Base-by-base conservation (phyloP, 73 alveolate species). In the Paramecium caudatum region DNA sequence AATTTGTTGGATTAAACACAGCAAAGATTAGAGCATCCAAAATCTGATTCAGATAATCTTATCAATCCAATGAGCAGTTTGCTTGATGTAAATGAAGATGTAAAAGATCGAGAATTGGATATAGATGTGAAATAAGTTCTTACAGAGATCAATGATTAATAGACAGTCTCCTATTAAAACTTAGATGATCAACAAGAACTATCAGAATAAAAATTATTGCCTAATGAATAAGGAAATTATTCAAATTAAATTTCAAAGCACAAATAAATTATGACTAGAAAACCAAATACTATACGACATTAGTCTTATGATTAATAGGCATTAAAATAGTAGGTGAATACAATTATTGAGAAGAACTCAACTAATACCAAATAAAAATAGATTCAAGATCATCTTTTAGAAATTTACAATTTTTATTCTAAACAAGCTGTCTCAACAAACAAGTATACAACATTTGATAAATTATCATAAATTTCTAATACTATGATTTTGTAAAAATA, bases 381-480 rank as follows among this genome's bases (percentile, higher is more conserved):
- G 12, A 10, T 5, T 1, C 2, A 23, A 27, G 41, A 55, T 27
- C 23, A 55, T 5, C 13, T 55, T 17, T 27, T 27, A 23, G 80
- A 55, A 55, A 55, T 55, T 43, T 55, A 55, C n/a, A 55, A 55
- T 4, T 55, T 55, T 55, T 55, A 55, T 55, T 55, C 45, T 23
- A 55, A 55, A 55, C 30, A 9, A 27, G 46, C 80, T 12, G 30
- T 55, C 30, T 27, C 80, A 55, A 55, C 80, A 6, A 55, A 55
- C 30, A 55, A 55, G 30, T 55, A 55, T 23, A 27, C 23, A 55
- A 55, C 80, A 10, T 55, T 55, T 23, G 80, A 55, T 27, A 23
- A 55, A 55, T 25, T 55, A 3, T 55, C 8, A 9, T 10, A 55
- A 23, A 37, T 55, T 7, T 55, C 80, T 3, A 16, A 55, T 25